Evolutionary conservation across 2,329 filamentous ascomycete species (phyloP).

Genomic region (Colletotrichum noveboracense): DNA sequence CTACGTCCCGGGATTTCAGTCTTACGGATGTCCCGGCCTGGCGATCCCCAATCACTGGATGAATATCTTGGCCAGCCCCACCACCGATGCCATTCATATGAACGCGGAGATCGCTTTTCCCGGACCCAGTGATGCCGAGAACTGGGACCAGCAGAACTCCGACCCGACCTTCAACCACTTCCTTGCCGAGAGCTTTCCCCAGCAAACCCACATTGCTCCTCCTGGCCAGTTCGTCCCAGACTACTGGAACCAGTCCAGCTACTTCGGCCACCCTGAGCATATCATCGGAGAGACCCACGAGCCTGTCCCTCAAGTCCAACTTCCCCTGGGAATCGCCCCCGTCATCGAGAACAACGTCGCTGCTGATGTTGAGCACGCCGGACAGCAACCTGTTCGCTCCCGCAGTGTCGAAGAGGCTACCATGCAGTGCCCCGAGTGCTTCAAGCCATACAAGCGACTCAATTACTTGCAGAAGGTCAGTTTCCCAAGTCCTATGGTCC

Average conservation of each 20-base stretch:
- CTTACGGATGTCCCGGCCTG: neutral
- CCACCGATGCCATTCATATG: neutral
- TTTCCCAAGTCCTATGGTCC: neutral
- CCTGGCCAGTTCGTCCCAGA: neutral
- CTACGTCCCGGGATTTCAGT: neutral
- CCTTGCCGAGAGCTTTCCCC: neutral
- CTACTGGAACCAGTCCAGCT: neutral
- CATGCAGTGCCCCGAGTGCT: neutral
- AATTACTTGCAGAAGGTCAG: neutral
- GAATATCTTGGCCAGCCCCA: neutral
- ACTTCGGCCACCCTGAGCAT: neutral
- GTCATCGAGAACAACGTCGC: neutral
- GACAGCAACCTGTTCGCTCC: neutral
- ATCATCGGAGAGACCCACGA: neutral
- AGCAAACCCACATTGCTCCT: neutral
- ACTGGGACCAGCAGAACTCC: neutral
- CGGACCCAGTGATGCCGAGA: neutral
- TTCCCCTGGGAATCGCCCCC: neutral
- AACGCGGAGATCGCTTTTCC: neutral
- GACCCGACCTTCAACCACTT: neutral
- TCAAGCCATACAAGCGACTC: neutral
- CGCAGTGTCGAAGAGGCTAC: neutral
- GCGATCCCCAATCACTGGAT: neutral
- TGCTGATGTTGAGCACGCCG: neutral
- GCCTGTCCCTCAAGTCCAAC: neutral